A percentile compares a stretch with the other conserved stretches of the same genome.
phyloP scores from a whole-genome alignment of 176 grass and related monocot genomes.

The Alopecurus myosuroides region DNA sequence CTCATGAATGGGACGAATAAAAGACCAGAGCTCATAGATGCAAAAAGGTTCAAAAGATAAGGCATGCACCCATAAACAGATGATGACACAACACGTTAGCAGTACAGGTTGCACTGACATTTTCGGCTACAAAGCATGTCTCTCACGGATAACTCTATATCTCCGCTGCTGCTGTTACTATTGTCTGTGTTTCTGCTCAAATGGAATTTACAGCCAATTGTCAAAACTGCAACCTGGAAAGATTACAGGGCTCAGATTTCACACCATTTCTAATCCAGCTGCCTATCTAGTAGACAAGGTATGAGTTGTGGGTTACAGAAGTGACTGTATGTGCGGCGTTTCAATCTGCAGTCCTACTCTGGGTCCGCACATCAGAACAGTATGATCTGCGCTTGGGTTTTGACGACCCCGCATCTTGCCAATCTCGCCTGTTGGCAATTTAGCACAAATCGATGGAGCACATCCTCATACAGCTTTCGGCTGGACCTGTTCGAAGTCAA shows the following conservation, averaged over 20 bases:
- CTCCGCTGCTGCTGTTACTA: background rate
- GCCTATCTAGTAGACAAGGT: background rate
- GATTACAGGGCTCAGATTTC: background rate
- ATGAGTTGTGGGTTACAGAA: background rate
- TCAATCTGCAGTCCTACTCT: background rate
- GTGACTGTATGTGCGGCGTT: background rate
- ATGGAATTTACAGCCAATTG: constrained; percentile 20
- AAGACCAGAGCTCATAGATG: background rate
- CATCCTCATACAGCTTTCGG: constrained; percentile 73
- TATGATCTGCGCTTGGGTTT: background rate
- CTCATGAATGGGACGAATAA: background rate
- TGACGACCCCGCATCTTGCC: background rate
- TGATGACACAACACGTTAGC: background rate
- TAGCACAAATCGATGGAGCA: background rate
- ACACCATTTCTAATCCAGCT: constrained; percentile 13
- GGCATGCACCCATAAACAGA: background rate
- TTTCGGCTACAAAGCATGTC: background rate
- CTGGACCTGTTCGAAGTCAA: constrained; percentile 94
- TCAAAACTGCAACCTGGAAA: constrained; percentile 12
- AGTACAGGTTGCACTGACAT: background rate
- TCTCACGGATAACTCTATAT: background rate
- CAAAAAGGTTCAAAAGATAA: background rate
- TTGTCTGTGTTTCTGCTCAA: constrained; percentile 16
- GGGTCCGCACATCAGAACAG: background rate
- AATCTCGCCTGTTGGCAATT: background rate